A percentile compares a stretch with the other conserved stretches of the same genome.
Evolutionary conservation across 2,329 filamentous ascomycete species (phyloP).

Genomic region (Colletotrichum sojae): DNA sequence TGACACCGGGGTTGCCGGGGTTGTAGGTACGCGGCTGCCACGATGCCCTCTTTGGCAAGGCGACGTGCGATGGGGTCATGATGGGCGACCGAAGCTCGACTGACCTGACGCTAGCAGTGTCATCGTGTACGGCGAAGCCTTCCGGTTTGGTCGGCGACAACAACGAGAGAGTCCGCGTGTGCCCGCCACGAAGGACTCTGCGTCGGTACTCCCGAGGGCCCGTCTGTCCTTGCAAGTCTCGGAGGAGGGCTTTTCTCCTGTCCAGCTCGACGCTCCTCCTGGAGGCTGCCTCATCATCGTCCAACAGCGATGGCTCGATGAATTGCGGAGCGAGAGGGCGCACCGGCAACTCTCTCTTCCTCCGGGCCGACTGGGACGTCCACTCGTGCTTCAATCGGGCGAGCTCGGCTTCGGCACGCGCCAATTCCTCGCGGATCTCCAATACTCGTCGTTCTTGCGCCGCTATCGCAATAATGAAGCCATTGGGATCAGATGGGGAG

Average conservation of each 20-base stretch:
- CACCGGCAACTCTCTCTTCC: conserved; percentile 78
- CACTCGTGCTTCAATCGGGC: conserved; percentile 86
- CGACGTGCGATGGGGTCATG: conserved; percentile 52
- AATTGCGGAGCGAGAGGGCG: conserved; percentile 46
- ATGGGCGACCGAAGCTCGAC: conserved; percentile 47
- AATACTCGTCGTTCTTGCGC: conserved; percentile 92
- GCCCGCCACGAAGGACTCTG: conserved; percentile 78
- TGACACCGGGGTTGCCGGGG: conserved; percentile 61
- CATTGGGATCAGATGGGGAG: conserved; percentile 69
- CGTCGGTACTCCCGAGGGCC: conserved; percentile 62
- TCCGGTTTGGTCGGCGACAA: conserved; percentile 76
- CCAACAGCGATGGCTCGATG: conserved; percentile 48
- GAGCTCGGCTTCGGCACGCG: conserved; percentile 84
- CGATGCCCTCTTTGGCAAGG: conserved; percentile 69
- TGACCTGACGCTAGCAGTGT: conserved; percentile 60
- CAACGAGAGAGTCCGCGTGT: conserved; percentile 80
- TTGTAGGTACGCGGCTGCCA: conserved; percentile 69
- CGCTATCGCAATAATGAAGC: conserved; percentile 90
- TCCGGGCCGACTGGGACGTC: conserved; percentile 81
- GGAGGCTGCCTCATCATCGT: conserved; percentile 53
- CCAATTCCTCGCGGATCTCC: conserved; percentile 91
- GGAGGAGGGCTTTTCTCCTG: conserved; percentile 77
- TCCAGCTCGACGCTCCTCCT: conserved; percentile 75
- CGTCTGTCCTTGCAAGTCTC: conserved; percentile 57
- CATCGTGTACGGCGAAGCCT: conserved; percentile 61